phyloP scores from a whole-genome alignment of 163 green algal genomes.

The Trebouxiophyceae sp. region DNA sequence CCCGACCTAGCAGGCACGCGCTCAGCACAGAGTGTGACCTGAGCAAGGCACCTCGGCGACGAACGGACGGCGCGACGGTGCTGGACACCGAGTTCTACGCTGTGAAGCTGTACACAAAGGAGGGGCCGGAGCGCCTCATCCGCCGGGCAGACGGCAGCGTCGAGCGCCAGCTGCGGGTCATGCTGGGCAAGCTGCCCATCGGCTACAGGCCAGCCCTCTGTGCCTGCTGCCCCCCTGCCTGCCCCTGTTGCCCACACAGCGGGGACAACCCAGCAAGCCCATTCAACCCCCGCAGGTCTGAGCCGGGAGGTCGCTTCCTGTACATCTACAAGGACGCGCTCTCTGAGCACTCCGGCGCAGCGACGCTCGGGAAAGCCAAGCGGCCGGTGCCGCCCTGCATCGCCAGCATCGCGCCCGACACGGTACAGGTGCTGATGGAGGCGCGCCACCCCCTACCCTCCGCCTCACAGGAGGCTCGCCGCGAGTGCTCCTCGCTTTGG shows the following conservation, averaged over 20 bases:
- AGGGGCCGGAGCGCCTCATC: slow-evolving; percentile 61
- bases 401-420: slow-evolving; percentile 19
- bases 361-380: slow-evolving; percentile 21
- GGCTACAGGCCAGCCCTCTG: slow-evolving; percentile 67
- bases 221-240: no score
- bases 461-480: no score
- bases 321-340: slow-evolving; percentile 66
- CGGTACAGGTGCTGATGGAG: slow-evolving; percentile 13
- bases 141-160: slow-evolving; percentile 39
- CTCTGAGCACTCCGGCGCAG: slow-evolving; percentile 44
- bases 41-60: slow-evolving; percentile 26
- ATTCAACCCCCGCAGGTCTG: slow-evolving; percentile 28
- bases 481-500: no score
- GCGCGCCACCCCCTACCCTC: no score
- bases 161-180: slow-evolving; percentile 67
- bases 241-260: no score
- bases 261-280: no score
- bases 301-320: slow-evolving; percentile 39
- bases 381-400: slow-evolving; percentile 77
- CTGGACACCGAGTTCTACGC: slow-evolving; percentile 59
- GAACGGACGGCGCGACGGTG: slow-evolving; percentile 60
- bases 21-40: slow-evolving; percentile 69
- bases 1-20: slow-evolving; percentile 68
- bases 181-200: slow-evolving; percentile 64
- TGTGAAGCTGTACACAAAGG: slow-evolving; percentile 59